Conservation (phyloP, 345 rosid species). For the Clausena lansium region DNA sequence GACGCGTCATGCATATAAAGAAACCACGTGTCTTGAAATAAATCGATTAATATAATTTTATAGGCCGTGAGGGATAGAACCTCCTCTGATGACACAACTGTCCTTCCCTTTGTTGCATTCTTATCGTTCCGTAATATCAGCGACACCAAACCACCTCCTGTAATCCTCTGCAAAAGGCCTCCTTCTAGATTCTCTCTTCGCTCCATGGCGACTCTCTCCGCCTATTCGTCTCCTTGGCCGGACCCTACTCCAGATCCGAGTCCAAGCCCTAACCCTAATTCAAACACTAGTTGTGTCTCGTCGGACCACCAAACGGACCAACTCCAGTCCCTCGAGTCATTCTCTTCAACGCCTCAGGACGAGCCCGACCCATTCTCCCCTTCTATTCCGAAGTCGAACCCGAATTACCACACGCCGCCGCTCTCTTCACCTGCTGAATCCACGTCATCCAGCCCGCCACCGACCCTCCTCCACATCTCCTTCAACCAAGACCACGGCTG, state of each 20-base stretch:
- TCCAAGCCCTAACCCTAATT: slow-evolving; percentile 1
- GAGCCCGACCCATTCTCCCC: not conserved
- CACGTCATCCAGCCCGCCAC: slow-evolving; percentile 17
- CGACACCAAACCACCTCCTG: not conserved
- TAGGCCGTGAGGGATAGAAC: not conserved
- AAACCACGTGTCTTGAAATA: not conserved
- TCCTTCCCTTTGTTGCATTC: not conserved
- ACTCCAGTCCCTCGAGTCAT: slow-evolving; percentile 46
- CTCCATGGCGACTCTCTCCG: slow-evolving; percentile 74
- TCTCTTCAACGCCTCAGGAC: slow-evolving; percentile 39
- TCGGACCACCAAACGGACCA: slow-evolving; percentile 24
- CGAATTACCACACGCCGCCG: slow-evolving; percentile 20
- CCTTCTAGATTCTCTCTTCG: not conserved
- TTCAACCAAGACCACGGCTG: slow-evolving; percentile 91
- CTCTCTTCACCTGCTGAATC: slow-evolving; percentile 23
- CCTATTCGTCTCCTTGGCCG: slow-evolving; percentile 59
- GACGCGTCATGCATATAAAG: not conserved
- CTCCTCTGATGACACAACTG: not conserved
- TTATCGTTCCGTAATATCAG: not conserved
- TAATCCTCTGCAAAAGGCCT: not conserved
- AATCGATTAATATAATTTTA: not conserved
- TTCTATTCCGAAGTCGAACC: slow-evolving; percentile 14
- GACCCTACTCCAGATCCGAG: slow-evolving; percentile 31
- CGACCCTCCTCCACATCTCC: slow-evolving; percentile 63
- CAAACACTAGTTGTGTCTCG: slow-evolving; percentile 3